Percentiles rank a stretch among this genome's conserved stretches.
Conservation (phyloP, 2,329 filamentous ascomycete species). For the Raffaelea ambrosiae region DNA sequence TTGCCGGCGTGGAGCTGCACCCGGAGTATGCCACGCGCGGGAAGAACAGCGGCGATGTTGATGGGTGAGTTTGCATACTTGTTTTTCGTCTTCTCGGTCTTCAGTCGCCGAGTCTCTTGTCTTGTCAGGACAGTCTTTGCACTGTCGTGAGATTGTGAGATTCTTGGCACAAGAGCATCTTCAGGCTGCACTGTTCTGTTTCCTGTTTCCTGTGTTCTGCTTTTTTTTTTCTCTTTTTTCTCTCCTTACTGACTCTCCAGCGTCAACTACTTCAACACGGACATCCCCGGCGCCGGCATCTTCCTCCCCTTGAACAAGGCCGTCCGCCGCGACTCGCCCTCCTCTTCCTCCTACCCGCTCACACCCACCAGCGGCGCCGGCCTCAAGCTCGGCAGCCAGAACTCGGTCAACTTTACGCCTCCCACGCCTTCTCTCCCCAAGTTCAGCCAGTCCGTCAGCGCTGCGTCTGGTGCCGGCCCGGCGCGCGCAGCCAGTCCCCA, state of each 20-base stretch:
- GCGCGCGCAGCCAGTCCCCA: constrained; percentile 63
- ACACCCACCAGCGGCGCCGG: constrained; percentile 59
- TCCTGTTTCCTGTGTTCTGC: constrained; percentile 2
- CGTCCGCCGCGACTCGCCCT: constrained; percentile 54
- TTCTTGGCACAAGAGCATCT: no score
- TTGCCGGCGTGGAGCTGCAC: constrained; percentile 86
- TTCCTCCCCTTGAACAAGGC: constrained; percentile 85
- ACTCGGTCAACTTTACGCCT: constrained; percentile 53
- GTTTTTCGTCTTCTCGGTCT: no score
- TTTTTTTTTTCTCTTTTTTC: background rate
- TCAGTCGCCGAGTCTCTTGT: no score
- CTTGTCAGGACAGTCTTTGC: no score
- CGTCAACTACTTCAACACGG: constrained; percentile 73
- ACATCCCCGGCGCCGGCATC: constrained; percentile 74
- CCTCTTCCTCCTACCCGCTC: constrained; percentile 51
- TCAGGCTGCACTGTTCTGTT: background rate
- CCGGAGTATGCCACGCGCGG: constrained; percentile 72
- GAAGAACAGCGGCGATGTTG: constrained; percentile 94
- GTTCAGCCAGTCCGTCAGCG: constrained; percentile 71
- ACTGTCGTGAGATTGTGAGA: no score
- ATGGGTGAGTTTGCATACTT: constrained; percentile 58
- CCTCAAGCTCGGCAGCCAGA: constrained; percentile 45
- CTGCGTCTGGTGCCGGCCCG: constrained; percentile 40
- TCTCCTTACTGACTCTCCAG: constrained; percentile 24
- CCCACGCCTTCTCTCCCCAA: constrained; percentile 61